Percentiles rank a stretch among this genome's conserved stretches.
phyloP scores from a whole-genome alignment of 31 red algal genomes.

The Odonthalia washingtoniensis region DNA sequence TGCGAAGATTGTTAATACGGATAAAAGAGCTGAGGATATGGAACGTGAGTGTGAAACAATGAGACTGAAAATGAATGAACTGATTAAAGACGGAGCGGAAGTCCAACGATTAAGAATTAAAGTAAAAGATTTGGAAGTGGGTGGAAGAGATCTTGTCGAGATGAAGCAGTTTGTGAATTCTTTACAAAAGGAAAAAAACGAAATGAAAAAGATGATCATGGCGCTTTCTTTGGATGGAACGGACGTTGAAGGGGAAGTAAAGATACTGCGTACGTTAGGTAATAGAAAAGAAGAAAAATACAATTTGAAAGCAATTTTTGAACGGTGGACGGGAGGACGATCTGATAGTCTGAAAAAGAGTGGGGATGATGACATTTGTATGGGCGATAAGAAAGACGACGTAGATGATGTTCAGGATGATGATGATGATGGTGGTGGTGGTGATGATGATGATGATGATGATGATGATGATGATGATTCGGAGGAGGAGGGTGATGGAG shows the following conservation, averaged over 20 bases:
- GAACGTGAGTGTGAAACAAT: background rate
- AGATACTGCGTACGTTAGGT: too few species aligned
- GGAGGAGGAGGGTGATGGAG: background rate
- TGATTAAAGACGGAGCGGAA: background rate
- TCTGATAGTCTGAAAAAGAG: too few species aligned
- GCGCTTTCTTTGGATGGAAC: background rate
- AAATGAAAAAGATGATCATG: background rate
- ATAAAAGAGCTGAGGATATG: background rate
- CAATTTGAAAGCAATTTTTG: too few species aligned
- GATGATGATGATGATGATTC: background rate
- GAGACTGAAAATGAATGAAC: background rate
- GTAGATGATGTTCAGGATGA: too few species aligned
- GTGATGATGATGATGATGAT: too few species aligned
- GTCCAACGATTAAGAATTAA: background rate
- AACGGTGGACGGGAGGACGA: too few species aligned
- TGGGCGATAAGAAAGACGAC: too few species aligned
- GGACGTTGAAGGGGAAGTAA: background rate
- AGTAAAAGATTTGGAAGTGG: background rate
- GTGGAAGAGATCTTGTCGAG: background rate
- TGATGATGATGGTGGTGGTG: too few species aligned
- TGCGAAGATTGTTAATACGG: background rate
- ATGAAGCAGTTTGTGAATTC: background rate
- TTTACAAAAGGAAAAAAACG: background rate
- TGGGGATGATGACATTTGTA: too few species aligned
- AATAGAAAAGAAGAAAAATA: too few species aligned